A percentile compares a stretch with the other conserved stretches of the same genome.
phyloP scores from a whole-genome alignment of 345 rosid genomes.

The Mangifera indica region DNA sequence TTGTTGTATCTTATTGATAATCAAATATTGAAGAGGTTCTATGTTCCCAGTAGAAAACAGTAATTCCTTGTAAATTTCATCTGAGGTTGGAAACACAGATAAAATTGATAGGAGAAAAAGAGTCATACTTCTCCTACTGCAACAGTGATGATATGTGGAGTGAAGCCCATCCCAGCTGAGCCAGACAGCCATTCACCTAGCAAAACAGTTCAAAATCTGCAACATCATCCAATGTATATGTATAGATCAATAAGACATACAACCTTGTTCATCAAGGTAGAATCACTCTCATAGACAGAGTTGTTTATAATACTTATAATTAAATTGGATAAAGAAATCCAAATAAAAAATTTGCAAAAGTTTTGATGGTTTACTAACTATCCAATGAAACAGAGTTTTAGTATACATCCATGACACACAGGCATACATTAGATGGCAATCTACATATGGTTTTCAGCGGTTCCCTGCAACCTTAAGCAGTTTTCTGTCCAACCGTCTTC shows the following conservation, averaged over 20 bases:
- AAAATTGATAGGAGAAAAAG: conserved; percentile 17
- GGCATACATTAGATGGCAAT: neutral
- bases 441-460: neutral
- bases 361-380: neutral
- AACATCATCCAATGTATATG: conserved; percentile 8
- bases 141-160: conserved; percentile 68
- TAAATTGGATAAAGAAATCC: conserved; percentile 12
- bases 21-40: neutral
- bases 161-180: conserved; percentile 80
- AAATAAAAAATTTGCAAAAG: conserved; percentile 6
- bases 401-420: neutral
- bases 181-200: conserved; percentile 70
- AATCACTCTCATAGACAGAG: neutral
- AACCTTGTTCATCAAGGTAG: conserved; percentile 6
- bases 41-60: neutral
- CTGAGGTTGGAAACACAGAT: neutral
- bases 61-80: neutral
- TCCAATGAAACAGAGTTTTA: conserved; percentile 6
- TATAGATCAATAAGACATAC: neutral
- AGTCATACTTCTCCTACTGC: conserved; percentile 75
- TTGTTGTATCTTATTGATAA: neutral
- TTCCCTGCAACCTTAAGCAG: neutral
- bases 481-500: neutral
- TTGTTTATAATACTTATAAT: conserved; percentile 1
- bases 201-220: conserved; percentile 32